A percentile compares a stretch with the other conserved stretches of the same genome.
These are phyloP conservation scores for Dioszegia hungarica DNA, from an alignment of 768 basidiomycete species.

Conservation along the genomic window DNA sequence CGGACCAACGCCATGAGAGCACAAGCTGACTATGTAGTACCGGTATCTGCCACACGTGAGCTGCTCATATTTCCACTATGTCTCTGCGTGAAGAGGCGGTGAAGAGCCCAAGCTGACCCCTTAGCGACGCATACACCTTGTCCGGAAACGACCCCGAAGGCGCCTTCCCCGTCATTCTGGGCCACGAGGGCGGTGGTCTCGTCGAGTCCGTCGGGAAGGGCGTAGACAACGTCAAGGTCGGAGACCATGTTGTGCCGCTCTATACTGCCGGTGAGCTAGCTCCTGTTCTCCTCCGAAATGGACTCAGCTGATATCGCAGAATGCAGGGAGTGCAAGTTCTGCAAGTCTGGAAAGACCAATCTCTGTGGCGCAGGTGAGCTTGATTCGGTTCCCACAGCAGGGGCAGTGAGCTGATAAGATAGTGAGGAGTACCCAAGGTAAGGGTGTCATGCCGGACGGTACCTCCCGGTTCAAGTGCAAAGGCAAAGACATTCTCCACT, in stretches of 20 bases:
- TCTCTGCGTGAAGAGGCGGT: not conserved
- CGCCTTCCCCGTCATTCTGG: conserved; percentile 84
- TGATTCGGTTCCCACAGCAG: too few relatives aligned
- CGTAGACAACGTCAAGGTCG: conserved; percentile 72
- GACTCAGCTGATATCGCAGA: conserved; percentile 19
- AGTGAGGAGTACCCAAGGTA: conserved; percentile 82
- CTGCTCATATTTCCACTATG: not conserved
- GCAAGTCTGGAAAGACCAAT: conserved; percentile 86
- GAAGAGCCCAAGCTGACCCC: not conserved
- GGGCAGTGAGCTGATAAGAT: conserved; percentile 2
- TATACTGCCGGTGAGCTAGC: conserved; percentile 74
- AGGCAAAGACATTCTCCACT: conserved; percentile 82
- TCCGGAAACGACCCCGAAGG: conserved; percentile 96
- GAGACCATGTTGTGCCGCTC: conserved; percentile 95
- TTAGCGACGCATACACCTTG: conserved; percentile 82
- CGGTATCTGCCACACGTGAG: conserved; percentile 86
- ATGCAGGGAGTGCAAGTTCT: conserved; percentile 85
- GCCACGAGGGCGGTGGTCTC: conserved; percentile 63
- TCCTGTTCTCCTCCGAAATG: not conserved
- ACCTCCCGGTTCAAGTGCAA: conserved; percentile 82
- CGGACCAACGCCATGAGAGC: not conserved
- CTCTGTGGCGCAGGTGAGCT: conserved; percentile 81
- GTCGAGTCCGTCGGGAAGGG: conserved; percentile 97
- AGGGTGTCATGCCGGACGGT: conserved; percentile 90
- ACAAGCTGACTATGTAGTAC: conserved; percentile 52